Percentiles rank a stretch among this genome's conserved stretches.
Evolutionary conservation across 495 filamentous ascomycete genomes (phyloP).

Genomic region (Tuber borchii): DNA sequence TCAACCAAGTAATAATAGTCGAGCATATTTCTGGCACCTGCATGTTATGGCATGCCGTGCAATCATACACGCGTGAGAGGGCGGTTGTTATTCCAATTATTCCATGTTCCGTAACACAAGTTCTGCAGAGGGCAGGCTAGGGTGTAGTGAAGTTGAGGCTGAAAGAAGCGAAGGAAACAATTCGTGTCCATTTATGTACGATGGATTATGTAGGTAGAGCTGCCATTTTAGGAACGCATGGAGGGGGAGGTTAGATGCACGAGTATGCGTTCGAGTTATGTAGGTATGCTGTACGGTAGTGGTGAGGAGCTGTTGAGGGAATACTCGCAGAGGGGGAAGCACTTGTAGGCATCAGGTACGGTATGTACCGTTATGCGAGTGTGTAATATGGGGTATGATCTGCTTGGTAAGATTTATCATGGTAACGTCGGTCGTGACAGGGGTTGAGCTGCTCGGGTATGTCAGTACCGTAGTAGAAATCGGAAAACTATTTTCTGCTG

Average conservation of each 20-base stretch:
- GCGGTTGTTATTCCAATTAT: background rate
- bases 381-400: background rate
- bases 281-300: background rate
- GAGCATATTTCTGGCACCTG: background rate
- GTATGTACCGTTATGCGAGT: no score
- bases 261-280: background rate
- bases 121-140: background rate
- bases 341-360: background rate
- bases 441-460: background rate
- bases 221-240: background rate
- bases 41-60: background rate
- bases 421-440: slow-evolving; percentile 3
- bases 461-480: background rate
- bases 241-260: background rate
- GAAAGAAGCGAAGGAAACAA: background rate
- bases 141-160: background rate
- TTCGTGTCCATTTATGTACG: background rate
- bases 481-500: slow-evolving; percentile 1
- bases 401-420: slow-evolving; percentile 25
- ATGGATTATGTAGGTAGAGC: background rate
- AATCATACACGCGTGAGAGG: background rate
- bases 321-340: background rate
- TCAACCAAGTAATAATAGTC: background rate
- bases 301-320: background rate
- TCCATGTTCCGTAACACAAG: background rate